These are phyloP conservation scores for Fraxinus pennsylvanica DNA, from an alignment of 257 asterid species.

Conservation along the genomic window DNA sequence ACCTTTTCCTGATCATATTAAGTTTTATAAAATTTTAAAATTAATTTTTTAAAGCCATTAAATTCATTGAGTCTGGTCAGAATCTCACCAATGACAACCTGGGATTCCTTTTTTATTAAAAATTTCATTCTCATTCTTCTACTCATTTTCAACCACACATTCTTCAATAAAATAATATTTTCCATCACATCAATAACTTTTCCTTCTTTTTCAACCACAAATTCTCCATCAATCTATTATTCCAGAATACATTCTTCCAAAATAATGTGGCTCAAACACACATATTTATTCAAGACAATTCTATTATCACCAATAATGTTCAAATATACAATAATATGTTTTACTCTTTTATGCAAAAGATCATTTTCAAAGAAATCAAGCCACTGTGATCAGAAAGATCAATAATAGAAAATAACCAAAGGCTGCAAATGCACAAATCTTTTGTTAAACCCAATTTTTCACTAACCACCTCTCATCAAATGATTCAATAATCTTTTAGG, in stretches of 20 bases:
- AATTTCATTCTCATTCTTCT: too few relatives aligned
- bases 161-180: too few relatives aligned
- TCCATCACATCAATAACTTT: too few relatives aligned
- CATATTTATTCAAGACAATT: constrained; percentile 39
- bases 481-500: constrained; percentile 41
- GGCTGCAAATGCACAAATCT: constrained; percentile 39
- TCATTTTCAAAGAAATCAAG: constrained; percentile 53
- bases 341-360: constrained; percentile 46
- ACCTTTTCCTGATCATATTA: constrained; percentile 30
- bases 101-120: constrained; percentile 53
- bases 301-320: constrained; percentile 42
- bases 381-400: constrained; percentile 36
- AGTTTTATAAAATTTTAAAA: neutral
- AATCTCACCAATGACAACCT: constrained; percentile 58
- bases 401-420: constrained; percentile 61
- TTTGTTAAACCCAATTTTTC: constrained; percentile 20
- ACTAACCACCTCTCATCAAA: constrained; percentile 51
- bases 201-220: too few relatives aligned
- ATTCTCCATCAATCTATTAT: too few relatives aligned
- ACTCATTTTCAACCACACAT: too few relatives aligned
- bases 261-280: too few relatives aligned
- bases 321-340: constrained; percentile 35
- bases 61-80: constrained; percentile 65
- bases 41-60: constrained; percentile 2
- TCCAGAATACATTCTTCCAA: too few relatives aligned